Evolutionary conservation across 192 early-diverging fungal species (phyloP).

Genomic region (Cladochytrium replicatum): DNA sequence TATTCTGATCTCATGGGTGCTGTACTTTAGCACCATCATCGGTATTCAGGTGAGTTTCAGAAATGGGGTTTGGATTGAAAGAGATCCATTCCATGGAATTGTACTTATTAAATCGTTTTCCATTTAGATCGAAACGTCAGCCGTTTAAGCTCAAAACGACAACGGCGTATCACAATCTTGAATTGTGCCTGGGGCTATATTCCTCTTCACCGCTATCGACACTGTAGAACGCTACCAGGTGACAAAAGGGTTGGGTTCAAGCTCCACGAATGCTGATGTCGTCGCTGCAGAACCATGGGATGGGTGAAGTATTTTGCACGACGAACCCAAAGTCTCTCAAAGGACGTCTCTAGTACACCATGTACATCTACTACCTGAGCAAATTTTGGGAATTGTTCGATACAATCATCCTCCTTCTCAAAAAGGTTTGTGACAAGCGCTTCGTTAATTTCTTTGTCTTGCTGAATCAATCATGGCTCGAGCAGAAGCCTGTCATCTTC

Average conservation of each 20-base stretch:
- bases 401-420: constrained; percentile 39
- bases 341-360: constrained; percentile 21
- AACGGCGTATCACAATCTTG: constrained; percentile 21
- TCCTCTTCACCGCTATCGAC: too few relatives aligned
- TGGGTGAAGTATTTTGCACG: constrained; percentile 35
- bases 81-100: too few relatives aligned
- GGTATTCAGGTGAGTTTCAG: constrained; percentile 16
- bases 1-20: constrained; percentile 22
- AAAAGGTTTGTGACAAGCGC: constrained; percentile 40
- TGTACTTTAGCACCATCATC: constrained; percentile 28
- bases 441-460: neutral
- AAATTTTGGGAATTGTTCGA: constrained; percentile 39
- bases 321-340: constrained; percentile 6
- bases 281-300: constrained; percentile 22
- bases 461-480: too few relatives aligned
- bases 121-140: constrained; percentile 14
- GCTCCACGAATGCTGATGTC: too few relatives aligned
- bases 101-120: neutral
- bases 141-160: constrained; percentile 10
- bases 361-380: constrained; percentile 40
- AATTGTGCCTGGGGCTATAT: constrained; percentile 28
- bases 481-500: constrained; percentile 43
- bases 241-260: too few relatives aligned
- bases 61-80: too few relatives aligned
- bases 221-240: too few relatives aligned